Percentiles rank a stretch among this genome's conserved stretches.
These are phyloP conservation scores for Cryptococcus jaspeensis DNA, from an alignment of 1,284 basidiomycete species.

Conservation along the genomic window DNA sequence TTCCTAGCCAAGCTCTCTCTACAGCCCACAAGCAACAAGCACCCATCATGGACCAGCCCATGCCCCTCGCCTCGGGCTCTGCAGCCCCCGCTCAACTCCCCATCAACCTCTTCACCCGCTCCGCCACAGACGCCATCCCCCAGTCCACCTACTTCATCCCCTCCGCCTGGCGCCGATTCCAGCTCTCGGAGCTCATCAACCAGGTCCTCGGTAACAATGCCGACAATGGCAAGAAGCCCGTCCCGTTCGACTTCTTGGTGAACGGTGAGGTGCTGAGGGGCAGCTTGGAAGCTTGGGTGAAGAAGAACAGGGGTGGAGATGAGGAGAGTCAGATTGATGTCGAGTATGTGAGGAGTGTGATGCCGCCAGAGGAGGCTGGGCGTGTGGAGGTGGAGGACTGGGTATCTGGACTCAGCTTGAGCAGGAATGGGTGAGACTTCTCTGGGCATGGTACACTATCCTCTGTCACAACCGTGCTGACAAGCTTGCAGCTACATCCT, in stretches of 20 bases:
- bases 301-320: conserved; percentile 68
- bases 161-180: conserved; percentile 83
- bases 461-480: neutral
- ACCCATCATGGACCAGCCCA: conserved; percentile 23
- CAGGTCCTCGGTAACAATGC: conserved; percentile 71
- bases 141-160: conserved; percentile 94
- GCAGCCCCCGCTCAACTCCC: conserved; percentile 52
- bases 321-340: conserved; percentile 77
- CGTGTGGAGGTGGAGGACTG: conserved; percentile 88
- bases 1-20: no score
- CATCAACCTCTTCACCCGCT: conserved; percentile 77
- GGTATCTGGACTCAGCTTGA: conserved; percentile 79
- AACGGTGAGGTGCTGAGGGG: conserved; percentile 75
- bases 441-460: no score
- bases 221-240: conserved; percentile 55
- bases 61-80: conserved; percentile 4
- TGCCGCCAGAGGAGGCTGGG: conserved; percentile 82
- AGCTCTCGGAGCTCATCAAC: conserved; percentile 97
- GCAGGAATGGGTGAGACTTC: conserved; percentile 63
- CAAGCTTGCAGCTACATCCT: conserved; percentile 61
- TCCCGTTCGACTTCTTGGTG: conserved; percentile 94
- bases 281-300: conserved; percentile 74
- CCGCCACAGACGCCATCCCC: conserved; percentile 71
- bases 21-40: no score
- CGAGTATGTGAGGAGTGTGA: conserved; percentile 88